Base-by-base conservation (phyloP, 2,329 filamentous ascomycete species). In the Rosellinia necatrix region DNA sequence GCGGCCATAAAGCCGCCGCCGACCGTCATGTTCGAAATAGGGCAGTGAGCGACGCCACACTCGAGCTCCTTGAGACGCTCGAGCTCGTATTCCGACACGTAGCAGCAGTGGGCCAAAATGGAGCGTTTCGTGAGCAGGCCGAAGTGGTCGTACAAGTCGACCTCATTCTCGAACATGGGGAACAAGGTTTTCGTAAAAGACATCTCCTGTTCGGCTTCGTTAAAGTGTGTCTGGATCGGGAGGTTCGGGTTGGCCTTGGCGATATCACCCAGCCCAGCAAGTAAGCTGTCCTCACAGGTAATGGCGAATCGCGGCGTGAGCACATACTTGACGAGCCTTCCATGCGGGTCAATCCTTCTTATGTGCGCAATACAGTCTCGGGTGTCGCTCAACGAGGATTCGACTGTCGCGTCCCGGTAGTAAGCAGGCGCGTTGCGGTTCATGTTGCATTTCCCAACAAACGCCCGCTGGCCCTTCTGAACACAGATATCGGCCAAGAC, bases 61-160 rank as follows among this genome's bases (percentile, higher is more conserved):
- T 71, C 70, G 7, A 83, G 71, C 7, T 72, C 67, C 12, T 69
- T 62, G 1, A 88, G 62, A 4, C 74, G 72, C 1, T 69, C 60
- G 42, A 81, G 77, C 67, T 89, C 86, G 25, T 80, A 74, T 2
- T 82, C 78, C 4, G 74, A 78, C 71, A 88, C 81, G 65, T 83
- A 79, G 53, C 83, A 88, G 71, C 85, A 88, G 66, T 89, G 87
- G 0, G 86, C 87, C 0, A 89, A 78, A 53, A 89, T 86, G 0
- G 81, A 79, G 7, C 81, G 77, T 3, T 71, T 58, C 1, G 73
- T 79, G 5, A 90, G 73, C 3, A 89, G 70, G 0, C 78, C 78
- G 56, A 79, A 85, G 60, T 75, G 68, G 8, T 75, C 71, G 64
- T 88, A 89, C 3, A 89, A 72, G 49, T 86, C 83, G 0, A 78